These are phyloP conservation scores for Fusarium hainanense DNA, from an alignment of 2,329 filamentous ascomycete genomes.

Conservation along the genomic window DNA sequence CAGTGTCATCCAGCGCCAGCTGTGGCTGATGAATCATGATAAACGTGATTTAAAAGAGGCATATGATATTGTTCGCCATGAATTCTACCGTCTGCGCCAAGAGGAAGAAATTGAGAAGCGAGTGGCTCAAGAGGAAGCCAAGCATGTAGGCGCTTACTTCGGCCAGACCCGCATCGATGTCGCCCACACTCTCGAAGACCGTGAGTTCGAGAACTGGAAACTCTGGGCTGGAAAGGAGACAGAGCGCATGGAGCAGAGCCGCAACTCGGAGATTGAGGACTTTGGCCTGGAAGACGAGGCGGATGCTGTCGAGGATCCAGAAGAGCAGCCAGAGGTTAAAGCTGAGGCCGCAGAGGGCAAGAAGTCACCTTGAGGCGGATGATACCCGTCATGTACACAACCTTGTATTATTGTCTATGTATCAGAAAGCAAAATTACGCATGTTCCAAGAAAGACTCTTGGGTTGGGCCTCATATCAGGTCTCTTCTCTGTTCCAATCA, in stretches of 20 bases:
- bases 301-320: constrained; percentile 34
- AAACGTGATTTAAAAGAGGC: constrained; percentile 71
- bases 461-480: not conserved
- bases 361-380: constrained; percentile 34
- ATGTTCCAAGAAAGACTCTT: constrained; percentile 21
- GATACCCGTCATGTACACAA: constrained; percentile 42
- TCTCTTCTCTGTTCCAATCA: constrained; percentile 21
- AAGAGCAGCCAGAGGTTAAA: constrained; percentile 42
- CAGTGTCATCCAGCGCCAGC: constrained; percentile 92
- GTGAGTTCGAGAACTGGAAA: constrained; percentile 86
- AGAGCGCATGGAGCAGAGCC: constrained; percentile 54
- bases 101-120: constrained; percentile 84
- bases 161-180: constrained; percentile 80
- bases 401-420: constrained; percentile 41
- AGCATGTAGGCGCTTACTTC: constrained; percentile 88
- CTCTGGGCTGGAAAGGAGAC: constrained; percentile 72
- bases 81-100: constrained; percentile 89
- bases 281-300: constrained; percentile 55
- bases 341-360: constrained; percentile 36
- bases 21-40: constrained; percentile 80
- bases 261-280: constrained; percentile 56
- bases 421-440: constrained; percentile 36
- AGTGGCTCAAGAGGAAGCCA: constrained; percentile 88
- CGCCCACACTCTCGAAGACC: constrained; percentile 84
- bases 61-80: constrained; percentile 87